Percentiles rank a stretch among this genome's conserved stretches.
Evolutionary conservation across 2,329 filamentous ascomycete species (phyloP).

Genomic region (Beauveria brongniartii): DNA sequence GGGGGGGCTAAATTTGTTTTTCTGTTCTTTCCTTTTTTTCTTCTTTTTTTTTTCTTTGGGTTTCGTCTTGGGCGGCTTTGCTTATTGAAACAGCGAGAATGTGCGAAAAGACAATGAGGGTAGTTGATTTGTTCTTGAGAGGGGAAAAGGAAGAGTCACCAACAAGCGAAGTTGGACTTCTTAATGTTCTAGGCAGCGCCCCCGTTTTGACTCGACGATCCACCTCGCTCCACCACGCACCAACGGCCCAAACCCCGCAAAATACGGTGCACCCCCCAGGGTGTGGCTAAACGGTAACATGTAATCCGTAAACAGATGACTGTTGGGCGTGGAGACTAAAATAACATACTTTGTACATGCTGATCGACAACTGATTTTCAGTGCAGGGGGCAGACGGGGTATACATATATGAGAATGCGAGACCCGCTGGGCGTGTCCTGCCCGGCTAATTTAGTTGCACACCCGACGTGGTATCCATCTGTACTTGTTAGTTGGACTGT

Average conservation of each 20-base stretch:
- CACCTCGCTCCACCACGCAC: not conserved
- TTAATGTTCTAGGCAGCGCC: not conserved
- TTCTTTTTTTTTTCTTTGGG: not conserved
- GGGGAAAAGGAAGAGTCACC: not conserved
- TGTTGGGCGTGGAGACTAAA: no score
- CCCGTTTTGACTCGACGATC: not conserved
- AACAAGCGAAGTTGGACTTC: not conserved
- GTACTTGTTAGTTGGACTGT: not conserved
- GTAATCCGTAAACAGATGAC: no score
- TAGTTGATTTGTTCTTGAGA: not conserved
- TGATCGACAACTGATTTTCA: not conserved
- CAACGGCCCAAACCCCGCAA: not conserved
- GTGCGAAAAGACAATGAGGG: not conserved
- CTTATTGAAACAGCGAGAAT: not conserved
- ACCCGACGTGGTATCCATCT: not conserved
- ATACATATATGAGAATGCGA: not conserved
- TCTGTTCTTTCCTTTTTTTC: no score
- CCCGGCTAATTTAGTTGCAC: not conserved
- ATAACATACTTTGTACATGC: no score
- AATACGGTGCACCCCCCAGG: not conserved
- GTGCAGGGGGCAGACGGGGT: not conserved
- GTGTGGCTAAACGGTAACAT: not conserved
- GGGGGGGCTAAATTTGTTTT: not conserved
- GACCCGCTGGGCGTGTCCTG: not conserved
- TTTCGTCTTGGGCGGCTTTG: not conserved